These are phyloP conservation scores for Syncephalis plumigaleata DNA, from an alignment of 371 early-diverging fungal species.

Conservation along the genomic window DNA sequence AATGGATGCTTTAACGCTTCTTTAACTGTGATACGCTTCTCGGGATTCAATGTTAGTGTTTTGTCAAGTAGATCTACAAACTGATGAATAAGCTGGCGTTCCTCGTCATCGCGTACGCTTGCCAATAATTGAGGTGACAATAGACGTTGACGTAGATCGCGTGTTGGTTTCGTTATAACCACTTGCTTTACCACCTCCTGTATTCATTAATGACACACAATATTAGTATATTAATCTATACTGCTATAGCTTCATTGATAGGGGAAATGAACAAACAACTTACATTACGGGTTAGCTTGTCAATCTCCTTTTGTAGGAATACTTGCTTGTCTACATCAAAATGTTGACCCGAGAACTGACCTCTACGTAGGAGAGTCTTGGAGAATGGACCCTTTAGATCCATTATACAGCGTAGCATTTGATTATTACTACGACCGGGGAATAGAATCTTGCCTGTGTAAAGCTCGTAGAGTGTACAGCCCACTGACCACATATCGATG, in stretches of 20 bases:
- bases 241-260: too few species aligned
- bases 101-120: conserved; percentile 31
- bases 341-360: conserved; percentile 58
- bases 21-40: conserved; percentile 74
- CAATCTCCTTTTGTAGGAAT: conserved; percentile 44
- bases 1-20: conserved; percentile 89
- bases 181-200: conserved; percentile 46
- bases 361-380: conserved; percentile 61
- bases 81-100: conserved; percentile 16
- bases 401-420: conserved; percentile 90
- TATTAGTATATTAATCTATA: too few species aligned
- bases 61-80: conserved; percentile 76
- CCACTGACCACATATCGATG: conserved; percentile 98
- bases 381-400: conserved; percentile 81
- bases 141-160: conserved; percentile 52
- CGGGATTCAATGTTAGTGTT: conserved; percentile 77
- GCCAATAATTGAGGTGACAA: conserved; percentile 20
- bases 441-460: conserved; percentile 88
- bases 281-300: conserved; percentile 50
- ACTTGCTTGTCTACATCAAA: conserved; percentile 61
- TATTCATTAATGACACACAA: too few species aligned
- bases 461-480: conserved; percentile 93
- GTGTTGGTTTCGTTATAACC: conserved; percentile 38
- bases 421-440: conserved; percentile 86
- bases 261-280: too few species aligned